phyloP scores from a whole-genome alignment of 768 basidiomycete genomes.

The Pseudohyphozyma bogoriensis region DNA sequence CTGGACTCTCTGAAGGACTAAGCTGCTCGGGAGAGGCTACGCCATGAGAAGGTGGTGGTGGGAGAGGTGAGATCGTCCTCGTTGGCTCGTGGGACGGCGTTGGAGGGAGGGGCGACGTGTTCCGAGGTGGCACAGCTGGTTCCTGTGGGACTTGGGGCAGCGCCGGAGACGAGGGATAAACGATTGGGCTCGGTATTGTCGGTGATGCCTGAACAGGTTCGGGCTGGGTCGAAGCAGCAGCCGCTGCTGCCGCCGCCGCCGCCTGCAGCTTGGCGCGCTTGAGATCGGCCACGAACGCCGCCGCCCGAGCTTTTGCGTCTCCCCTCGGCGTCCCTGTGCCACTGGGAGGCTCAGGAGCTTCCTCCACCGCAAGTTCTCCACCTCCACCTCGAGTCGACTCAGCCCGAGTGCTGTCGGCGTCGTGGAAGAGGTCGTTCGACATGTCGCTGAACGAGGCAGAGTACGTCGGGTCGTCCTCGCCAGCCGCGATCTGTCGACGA shows the following conservation, averaged over 20 bases:
- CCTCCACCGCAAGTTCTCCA: background rate
- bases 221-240: background rate
- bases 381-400: background rate
- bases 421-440: background rate
- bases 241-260: background rate
- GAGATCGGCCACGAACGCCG: background rate
- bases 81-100: too few relatives aligned
- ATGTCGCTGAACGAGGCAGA: background rate
- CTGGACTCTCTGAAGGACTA: background rate
- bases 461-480: background rate
- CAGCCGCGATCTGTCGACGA: too few relatives aligned
- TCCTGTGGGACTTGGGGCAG: background rate
- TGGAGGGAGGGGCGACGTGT: background rate
- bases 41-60: too few relatives aligned
- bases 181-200: too few relatives aligned
- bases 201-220: too few relatives aligned
- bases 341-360: background rate
- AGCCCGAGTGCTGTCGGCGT: too few relatives aligned
- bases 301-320: slow-evolving; percentile 1
- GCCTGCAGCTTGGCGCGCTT: background rate
- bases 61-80: too few relatives aligned
- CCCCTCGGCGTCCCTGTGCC: background rate
- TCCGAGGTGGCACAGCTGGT: background rate
- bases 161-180: background rate
- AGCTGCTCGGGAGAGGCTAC: background rate